Evolutionary conservation across 805 yeast genomes (phyloP).

Genomic region (Barnettozyma pratensis): DNA sequence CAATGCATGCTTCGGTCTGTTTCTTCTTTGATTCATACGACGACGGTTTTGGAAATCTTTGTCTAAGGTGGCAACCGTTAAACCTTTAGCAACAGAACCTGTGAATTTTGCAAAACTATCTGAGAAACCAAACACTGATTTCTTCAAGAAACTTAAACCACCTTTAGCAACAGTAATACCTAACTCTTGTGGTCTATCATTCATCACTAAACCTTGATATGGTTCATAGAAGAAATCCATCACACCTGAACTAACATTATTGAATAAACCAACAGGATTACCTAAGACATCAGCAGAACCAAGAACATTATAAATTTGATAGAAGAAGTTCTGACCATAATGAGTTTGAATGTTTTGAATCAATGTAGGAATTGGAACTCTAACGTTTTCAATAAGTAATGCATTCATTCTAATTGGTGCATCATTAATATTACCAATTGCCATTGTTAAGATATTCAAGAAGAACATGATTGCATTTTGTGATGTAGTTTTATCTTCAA

Average conservation of each 20-base stretch:
- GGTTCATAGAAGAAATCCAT: conserved; percentile 97
- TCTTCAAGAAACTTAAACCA: conserved; percentile 87
- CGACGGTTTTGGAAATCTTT: conserved; percentile 77
- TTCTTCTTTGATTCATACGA: conserved; percentile 66
- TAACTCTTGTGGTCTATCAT: conserved; percentile 91
- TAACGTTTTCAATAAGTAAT: conserved; percentile 77
- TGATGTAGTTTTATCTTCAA: conserved; percentile 55
- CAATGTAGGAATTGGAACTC: conserved; percentile 78
- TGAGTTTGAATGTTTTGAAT: conserved; percentile 71
- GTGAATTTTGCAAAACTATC: conserved; percentile 92
- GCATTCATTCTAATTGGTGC: conserved; percentile 93
- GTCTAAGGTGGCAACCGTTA: conserved; percentile 88
- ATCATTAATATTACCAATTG: conserved; percentile 93
- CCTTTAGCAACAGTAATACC: conserved; percentile 97
- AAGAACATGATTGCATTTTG: conserved; percentile 70
- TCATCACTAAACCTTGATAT: conserved; percentile 89
- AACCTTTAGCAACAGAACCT: conserved; percentile 91
- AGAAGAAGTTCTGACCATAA: conserved; percentile 86
- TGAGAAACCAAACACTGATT: conserved; percentile 90
- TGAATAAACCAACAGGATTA: conserved; percentile 95
- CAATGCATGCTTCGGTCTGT: conserved; percentile 77
- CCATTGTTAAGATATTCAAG: conserved; percentile 87
- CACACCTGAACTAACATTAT: conserved; percentile 89
- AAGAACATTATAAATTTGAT: conserved; percentile 84
- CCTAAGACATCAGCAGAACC: conserved; percentile 97